Conservation (phyloP, 352 stramenopile genomes). For the Globisporangium polare region DNA sequence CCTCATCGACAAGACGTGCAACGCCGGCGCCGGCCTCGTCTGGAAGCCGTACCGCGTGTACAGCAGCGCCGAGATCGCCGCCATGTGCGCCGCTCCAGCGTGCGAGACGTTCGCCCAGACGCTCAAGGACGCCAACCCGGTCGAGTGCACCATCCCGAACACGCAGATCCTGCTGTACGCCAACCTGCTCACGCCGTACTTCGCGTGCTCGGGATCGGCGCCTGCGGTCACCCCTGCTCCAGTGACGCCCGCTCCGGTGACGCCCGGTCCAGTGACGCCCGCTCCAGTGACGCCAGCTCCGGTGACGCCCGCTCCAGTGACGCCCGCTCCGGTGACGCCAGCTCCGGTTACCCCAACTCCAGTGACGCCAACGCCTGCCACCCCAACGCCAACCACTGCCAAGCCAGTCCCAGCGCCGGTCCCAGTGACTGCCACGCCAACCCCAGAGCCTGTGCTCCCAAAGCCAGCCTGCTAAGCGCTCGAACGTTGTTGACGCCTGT, state of each 20-base stretch:
- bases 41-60: slow-evolving; percentile 7
- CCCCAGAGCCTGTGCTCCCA: no score
- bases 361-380: background rate
- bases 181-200: slow-evolving; percentile 5
- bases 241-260: background rate
- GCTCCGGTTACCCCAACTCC: background rate
- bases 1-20: slow-evolving; percentile 2
- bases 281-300: background rate
- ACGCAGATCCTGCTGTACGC: background rate
- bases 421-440: no score
- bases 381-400: background rate
- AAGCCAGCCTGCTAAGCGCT: no score
- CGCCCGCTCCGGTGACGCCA: no score
- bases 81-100: background rate
- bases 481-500: no score
- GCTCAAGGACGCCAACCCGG: background rate
- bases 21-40: background rate
- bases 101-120: background rate
- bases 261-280: background rate
- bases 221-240: background rate
- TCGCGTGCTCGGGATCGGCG: background rate
- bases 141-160: slow-evolving; percentile 3
- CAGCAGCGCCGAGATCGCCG: background rate
- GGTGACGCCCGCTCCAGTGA: background rate
- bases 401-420: background rate